Conservation (phyloP, 208 protist genomes). For the Paratrypanosoma confusum region DNA sequence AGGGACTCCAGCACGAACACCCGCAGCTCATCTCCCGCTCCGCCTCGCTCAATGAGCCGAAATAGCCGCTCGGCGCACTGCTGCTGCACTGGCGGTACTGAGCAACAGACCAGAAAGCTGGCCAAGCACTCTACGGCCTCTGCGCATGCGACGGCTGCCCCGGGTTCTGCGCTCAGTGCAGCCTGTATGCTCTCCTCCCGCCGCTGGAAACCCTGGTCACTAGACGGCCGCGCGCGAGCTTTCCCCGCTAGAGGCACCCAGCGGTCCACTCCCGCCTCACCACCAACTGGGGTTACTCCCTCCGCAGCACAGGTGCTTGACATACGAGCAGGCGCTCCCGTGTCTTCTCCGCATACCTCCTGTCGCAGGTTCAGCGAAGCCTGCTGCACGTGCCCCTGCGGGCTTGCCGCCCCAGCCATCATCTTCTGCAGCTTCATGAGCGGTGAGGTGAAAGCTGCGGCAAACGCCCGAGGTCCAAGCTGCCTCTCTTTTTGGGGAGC, state of each 20-base stretch:
- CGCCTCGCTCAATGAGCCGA: constrained; percentile 11
- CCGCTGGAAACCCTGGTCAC: too few relatives aligned
- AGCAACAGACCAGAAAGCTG: constrained; percentile 38
- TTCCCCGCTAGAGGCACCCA: too few relatives aligned
- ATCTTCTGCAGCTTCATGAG: constrained; percentile 11
- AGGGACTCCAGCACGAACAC: constrained; percentile 26
- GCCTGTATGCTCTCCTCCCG: neutral
- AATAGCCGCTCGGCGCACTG: constrained; percentile 37
- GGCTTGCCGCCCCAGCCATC: neutral
- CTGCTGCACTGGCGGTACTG: constrained; percentile 6
- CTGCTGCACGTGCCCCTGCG: too few relatives aligned
- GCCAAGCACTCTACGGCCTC: constrained; percentile 27
- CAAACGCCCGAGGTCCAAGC: constrained; percentile 2
- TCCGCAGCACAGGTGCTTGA: too few relatives aligned
- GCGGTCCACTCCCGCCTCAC: too few relatives aligned
- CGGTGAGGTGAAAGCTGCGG: constrained; percentile 5
- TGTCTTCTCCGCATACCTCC: too few relatives aligned
- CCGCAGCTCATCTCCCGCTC: constrained; percentile 11
- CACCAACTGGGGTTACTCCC: too few relatives aligned
- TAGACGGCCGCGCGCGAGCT: too few relatives aligned
- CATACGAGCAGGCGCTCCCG: too few relatives aligned
- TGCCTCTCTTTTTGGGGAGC: neutral
- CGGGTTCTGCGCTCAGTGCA: neutral
- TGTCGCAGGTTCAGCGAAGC: too few relatives aligned
- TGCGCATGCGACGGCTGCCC: constrained; percentile 12